Evolutionary conservation across 2,329 filamentous ascomycete genomes (phyloP), one percentile per base, ranked within the genome.

Genomic region (Cercospora brassicicola): DNA sequence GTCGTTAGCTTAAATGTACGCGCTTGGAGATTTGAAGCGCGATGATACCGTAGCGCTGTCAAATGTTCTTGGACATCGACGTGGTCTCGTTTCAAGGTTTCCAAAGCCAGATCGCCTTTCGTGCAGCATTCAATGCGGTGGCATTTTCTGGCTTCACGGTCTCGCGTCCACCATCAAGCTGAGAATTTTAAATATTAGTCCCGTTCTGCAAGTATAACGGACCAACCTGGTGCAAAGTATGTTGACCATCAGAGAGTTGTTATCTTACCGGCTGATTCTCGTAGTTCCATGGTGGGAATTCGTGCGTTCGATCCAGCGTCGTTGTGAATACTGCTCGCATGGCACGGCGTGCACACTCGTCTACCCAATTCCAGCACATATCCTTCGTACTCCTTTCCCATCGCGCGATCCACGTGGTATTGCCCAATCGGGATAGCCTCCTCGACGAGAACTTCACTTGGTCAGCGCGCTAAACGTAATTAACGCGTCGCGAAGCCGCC

Each of bases 351-450:
- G 36, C 15, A 15, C 36, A 6, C 15, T 42, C 36, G 7, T 0
- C 15, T 6, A 3, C 13, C 36, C 15, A n/a, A 0, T 0, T n/a
- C 36, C 36, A 39, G 36, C 5, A n/a, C 36, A 1, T 2, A 6
- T 1, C 3, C 1, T n/a, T 42, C 15, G 15, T 15, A 1, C 6
- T n/a, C 15, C 0, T 42, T 42, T 7, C 0, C 0, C 6, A 42
- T 42, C 6, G 15, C 36, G 36, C 36, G n/a, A 15, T 42, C 36
- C 36, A 42, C 36, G 15, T 42, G 36, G 36, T 42, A 15, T 7
- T 3, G 36, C 36, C 36, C 15, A 3, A 9, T 42, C 36, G 0
- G 36, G 15, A 1, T 3, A 0, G 15, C 15, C 36, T 42, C 15
- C 36, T 42, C 36, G 36, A 42, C 36, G 36, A 42, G 36, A 42